Base-by-base conservation (phyloP, 2,329 filamentous ascomycete species). In the Amphichorda felina region DNA sequence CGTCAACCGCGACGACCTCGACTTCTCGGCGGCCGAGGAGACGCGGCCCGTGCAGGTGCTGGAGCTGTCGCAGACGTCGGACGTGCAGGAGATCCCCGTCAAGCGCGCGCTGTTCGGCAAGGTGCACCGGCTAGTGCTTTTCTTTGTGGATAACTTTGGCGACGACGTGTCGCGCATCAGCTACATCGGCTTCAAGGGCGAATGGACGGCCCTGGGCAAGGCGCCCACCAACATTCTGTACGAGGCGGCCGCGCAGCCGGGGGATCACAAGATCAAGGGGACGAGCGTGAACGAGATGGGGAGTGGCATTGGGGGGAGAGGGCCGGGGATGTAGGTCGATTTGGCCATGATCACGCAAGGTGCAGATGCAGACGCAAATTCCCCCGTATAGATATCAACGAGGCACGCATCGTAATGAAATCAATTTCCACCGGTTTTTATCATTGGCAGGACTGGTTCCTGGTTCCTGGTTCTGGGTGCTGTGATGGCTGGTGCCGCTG, bases 171-270 rank as follows among this genome's bases (percentile, higher is more conserved):
- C 84, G 30, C 70, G 77, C 33, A 56, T 96, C 2, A 78, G 69
- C 41, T 98, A 95, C 60, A 43, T 96, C 38, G 91, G 84, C 1
- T 96, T 98, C 65, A 88, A 85, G 60, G 91, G 91, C 17, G 85
- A 94, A 59, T 96, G 86, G 70, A 91, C 91, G 73, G 77, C 79
- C 54, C 59, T 94, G 50, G 91, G 81, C 16, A 50, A 51, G 41
- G 61, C 55, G 53, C 87, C 91, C 1, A 66, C 82, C 6, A 86
- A 82, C 46, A 89, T 96, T 47, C 50, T 94, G 41, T 98, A 96
- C 57, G 91, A 98, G 69, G 82, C 87, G 14, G 89, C 89, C 18
- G 82, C 91, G 25, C 94, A 95, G 56, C 91, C 89, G 10, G 74
- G 64, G 32, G 91, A 98, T 61, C 91, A 98, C 61, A 74, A 71